A percentile compares a stretch with the other conserved stretches of the same genome.
Conservation (phyloP, 139 green algal genomes). For the Tetraselmis striata region DNA sequence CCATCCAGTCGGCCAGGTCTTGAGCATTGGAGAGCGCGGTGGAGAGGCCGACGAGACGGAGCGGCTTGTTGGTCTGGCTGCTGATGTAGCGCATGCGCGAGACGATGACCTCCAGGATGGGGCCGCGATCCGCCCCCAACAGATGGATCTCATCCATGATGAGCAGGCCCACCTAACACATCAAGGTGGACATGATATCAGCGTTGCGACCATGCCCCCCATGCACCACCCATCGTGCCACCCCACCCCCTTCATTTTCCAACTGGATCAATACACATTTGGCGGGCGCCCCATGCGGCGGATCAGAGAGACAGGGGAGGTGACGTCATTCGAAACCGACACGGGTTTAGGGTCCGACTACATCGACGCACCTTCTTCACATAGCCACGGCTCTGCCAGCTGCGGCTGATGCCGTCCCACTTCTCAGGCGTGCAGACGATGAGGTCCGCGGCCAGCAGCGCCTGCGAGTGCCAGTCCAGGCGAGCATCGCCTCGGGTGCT, state of each 20-base stretch:
- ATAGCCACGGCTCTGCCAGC: conserved; percentile 78
- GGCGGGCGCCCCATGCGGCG: too few species aligned
- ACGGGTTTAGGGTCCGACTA: too few species aligned
- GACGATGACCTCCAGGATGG: conserved; percentile 93
- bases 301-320: too few species aligned
- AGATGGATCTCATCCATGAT: conserved; percentile 99
- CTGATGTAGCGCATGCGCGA: conserved; percentile 85
- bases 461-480: too few species aligned
- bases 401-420: conserved; percentile 92
- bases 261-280: too few species aligned
- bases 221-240: too few species aligned
- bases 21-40: conserved; percentile 91
- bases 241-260: too few species aligned
- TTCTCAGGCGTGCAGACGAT: conserved; percentile 96
- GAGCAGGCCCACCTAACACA: conserved; percentile 79
- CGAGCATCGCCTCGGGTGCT: too few species aligned
- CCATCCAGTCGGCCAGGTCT: conserved; percentile 93
- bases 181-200: too few species aligned
- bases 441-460: conserved; percentile 80
- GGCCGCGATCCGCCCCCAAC: conserved; percentile 86
- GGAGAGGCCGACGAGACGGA: conserved; percentile 91
- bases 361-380: conserved; percentile 69
- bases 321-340: too few species aligned
- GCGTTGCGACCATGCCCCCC: too few species aligned
- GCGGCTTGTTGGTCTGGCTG: conserved; percentile 38